These are phyloP conservation scores for Phytophthora aleatoria DNA, from an alignment of 352 stramenopile genomes.

Conservation along the genomic window DNA sequence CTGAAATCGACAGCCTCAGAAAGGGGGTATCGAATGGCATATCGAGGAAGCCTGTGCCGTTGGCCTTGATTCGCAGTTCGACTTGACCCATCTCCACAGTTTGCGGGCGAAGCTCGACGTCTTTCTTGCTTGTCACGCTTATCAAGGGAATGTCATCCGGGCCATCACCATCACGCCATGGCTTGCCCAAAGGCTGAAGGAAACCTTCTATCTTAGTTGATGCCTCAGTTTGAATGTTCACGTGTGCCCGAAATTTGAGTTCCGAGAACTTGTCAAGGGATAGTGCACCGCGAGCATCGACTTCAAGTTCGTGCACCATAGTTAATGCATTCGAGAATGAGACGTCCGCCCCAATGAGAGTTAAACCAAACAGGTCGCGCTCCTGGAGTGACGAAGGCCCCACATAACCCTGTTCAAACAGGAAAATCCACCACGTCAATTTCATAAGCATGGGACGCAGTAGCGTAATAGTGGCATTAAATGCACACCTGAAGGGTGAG, in stretches of 20 bases:
- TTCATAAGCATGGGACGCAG: not conserved
- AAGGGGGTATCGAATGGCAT: slow-evolving; percentile 70
- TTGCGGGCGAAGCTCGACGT: slow-evolving; percentile 55
- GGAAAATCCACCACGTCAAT: not conserved
- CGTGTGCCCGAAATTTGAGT: slow-evolving; percentile 53
- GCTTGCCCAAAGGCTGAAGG: slow-evolving; percentile 42
- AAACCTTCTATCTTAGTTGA: slow-evolving; percentile 51
- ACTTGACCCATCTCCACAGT: slow-evolving; percentile 54
- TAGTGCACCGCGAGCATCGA: slow-evolving; percentile 35
- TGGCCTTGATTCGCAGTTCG: slow-evolving; percentile 37
- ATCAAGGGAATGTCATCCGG: slow-evolving; percentile 28
- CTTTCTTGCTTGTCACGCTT: slow-evolving; percentile 38
- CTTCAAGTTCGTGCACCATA: slow-evolving; percentile 43
- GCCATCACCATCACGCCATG: slow-evolving; percentile 1
- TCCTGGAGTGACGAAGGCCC: slow-evolving; percentile 51
- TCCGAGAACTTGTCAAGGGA: slow-evolving; percentile 74
- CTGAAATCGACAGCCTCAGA: slow-evolving; percentile 47
- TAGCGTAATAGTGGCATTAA: not conserved
- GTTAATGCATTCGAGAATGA: slow-evolving; percentile 57
- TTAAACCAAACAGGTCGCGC: slow-evolving; percentile 44
- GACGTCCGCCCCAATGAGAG: slow-evolving; percentile 41
- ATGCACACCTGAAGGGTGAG: slow-evolving; percentile 49
- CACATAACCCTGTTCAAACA: slow-evolving; percentile 45
- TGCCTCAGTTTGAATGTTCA: slow-evolving; percentile 38
- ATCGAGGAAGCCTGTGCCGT: slow-evolving; percentile 38